phyloP scores from a whole-genome alignment of 495 filamentous ascomycete species.

The Astrothelium subdiscretum region DNA sequence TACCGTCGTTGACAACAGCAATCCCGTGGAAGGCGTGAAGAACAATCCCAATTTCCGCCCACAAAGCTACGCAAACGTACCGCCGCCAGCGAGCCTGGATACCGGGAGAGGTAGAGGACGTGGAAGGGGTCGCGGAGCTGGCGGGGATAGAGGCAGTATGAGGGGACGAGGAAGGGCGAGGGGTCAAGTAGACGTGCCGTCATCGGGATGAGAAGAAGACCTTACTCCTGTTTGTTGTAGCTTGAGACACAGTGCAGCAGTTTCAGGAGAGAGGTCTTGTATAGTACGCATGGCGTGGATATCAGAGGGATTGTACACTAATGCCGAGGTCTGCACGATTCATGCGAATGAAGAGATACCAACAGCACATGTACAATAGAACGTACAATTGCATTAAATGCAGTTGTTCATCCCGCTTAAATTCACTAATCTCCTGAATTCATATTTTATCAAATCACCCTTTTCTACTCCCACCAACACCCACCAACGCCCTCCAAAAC shows the following conservation, averaged over 20 bases:
- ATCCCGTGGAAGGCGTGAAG: constrained; percentile 39
- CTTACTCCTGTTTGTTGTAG: neutral
- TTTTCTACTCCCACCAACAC: neutral
- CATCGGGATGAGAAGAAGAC: neutral
- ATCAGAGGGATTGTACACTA: neutral
- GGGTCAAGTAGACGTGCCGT: neutral
- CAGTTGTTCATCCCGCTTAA: too few relatives aligned
- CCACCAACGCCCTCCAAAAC: neutral
- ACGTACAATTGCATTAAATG: too few relatives aligned
- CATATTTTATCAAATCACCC: too few relatives aligned
- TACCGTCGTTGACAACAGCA: constrained; percentile 37
- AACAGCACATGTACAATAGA: neutral
- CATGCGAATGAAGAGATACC: neutral
- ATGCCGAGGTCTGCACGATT: neutral
- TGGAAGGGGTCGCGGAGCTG: constrained; percentile 23
- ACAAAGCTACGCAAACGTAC: constrained; percentile 58
- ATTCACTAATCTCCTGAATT: too few relatives aligned
- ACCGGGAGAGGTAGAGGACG: constrained; percentile 39
- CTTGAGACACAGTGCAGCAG: constrained; percentile 1
- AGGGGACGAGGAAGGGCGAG: constrained; percentile 10
- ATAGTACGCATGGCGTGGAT: neutral
- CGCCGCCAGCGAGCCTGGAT: constrained; percentile 63
- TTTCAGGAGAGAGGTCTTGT: neutral
- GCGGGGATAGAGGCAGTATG: constrained; percentile 26
- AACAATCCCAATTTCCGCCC: constrained; percentile 45